Conservation (phyloP, 495 filamentous ascomycete genomes). For the Talaromyces ruber region DNA sequence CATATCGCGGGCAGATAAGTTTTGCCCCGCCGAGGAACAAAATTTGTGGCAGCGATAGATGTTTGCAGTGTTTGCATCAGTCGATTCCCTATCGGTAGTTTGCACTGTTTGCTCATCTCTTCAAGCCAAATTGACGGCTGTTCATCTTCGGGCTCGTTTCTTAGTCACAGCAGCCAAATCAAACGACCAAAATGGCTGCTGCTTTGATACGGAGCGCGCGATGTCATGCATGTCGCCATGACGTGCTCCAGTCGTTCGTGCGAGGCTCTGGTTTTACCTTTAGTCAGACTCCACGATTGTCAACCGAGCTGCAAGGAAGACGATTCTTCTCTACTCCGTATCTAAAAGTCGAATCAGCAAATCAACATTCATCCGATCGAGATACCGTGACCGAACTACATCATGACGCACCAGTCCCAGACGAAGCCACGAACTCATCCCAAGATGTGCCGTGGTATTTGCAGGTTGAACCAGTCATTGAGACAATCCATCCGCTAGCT, state of each 20-base stretch:
- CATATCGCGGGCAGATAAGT: not conserved
- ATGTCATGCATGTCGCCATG: constrained; percentile 21
- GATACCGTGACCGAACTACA: not conserved
- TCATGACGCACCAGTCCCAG: not conserved
- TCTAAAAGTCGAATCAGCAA: not conserved
- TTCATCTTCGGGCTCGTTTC: not conserved
- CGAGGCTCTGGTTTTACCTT: constrained; percentile 15
- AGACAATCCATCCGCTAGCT: constrained; percentile 42
- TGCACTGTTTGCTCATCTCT: constrained; percentile 12
- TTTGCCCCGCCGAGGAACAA: constrained; percentile 3
- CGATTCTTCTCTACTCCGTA: not conserved
- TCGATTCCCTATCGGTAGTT: constrained; percentile 3
- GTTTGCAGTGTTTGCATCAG: constrained; percentile 1
- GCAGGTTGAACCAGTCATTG: constrained; percentile 49
- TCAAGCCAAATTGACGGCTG: not conserved
- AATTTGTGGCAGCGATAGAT: not conserved
- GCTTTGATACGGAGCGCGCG: constrained; percentile 18
- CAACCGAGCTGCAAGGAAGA: constrained; percentile 12
- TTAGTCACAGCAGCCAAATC: not conserved
- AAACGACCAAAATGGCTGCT: constrained; percentile 19
- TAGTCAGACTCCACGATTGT: constrained; percentile 10
- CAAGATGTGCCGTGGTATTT: constrained; percentile 74
- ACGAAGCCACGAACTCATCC: constrained; percentile 4
- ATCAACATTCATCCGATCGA: not conserved
- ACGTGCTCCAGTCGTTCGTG: constrained; percentile 17